Evolutionary conservation across 2,329 filamentous ascomycete genomes (phyloP).

Genomic region (Exserohilum turcica): DNA sequence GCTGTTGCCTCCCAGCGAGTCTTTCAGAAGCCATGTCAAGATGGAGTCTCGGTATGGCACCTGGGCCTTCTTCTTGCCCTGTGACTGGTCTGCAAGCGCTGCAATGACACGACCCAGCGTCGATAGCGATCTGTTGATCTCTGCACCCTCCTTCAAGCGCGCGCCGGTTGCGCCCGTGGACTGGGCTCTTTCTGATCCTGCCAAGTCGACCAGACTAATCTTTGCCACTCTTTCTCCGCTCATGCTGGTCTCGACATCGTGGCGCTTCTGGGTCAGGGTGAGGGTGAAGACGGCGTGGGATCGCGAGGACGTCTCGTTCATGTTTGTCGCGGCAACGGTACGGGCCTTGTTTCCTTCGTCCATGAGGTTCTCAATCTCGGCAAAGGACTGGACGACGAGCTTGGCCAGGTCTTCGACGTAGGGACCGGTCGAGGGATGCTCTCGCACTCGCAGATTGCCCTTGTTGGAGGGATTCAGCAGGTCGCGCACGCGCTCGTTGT

Average conservation of each 20-base stretch:
- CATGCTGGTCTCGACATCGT: conserved; percentile 92
- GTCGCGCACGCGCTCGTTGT: conserved; percentile 97
- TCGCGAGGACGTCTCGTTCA: conserved; percentile 99
- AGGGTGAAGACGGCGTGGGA: conserved; percentile 98
- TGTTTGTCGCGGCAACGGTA: conserved; percentile 97
- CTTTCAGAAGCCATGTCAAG: conserved; percentile 94
- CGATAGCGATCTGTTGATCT: conserved; percentile 96
- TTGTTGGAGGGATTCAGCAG: conserved; percentile 93
- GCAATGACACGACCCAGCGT: conserved; percentile 97
- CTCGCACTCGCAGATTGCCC: conserved; percentile 93
- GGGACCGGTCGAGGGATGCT: conserved; percentile 95
- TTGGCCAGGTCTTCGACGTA: conserved; percentile 99
- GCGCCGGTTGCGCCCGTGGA: conserved; percentile 96
- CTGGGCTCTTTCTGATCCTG: conserved; percentile 94
- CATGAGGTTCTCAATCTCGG: conserved; percentile 97
- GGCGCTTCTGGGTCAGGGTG: conserved; percentile 90
- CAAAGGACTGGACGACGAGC: conserved; percentile 87
- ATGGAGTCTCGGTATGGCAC: conserved; percentile 98
- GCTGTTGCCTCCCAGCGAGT: conserved; percentile 96
- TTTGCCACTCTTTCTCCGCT: conserved; percentile 97
- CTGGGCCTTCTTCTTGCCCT: conserved; percentile 77
- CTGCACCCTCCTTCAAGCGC: conserved; percentile 93
- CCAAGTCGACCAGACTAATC: conserved; percentile 96
- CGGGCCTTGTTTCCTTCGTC: conserved; percentile 98
- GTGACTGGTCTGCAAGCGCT: conserved; percentile 86